Base-by-base conservation (phyloP, 139 green algal genomes). In the Micractinium sp. region DNA sequence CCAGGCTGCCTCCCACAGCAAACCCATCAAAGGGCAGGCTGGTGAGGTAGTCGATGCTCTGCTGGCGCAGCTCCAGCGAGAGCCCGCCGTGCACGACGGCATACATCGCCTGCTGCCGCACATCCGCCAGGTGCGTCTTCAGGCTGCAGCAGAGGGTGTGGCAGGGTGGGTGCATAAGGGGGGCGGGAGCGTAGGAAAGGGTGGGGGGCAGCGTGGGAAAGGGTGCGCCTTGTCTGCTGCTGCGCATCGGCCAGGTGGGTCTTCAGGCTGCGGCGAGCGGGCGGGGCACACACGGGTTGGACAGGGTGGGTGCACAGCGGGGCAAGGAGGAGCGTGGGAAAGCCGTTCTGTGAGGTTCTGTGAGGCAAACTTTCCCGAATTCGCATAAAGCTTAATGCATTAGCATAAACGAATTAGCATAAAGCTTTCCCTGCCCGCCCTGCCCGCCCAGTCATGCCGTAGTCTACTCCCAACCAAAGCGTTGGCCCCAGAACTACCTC, bases 81-180 rank as follows among this genome's bases (percentile, higher is more conserved):
- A 92, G 81, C 1, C 93, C 93, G 36, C 93, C 93, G 74, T 95
- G 93, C 63, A 94, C 79, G 2, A 95, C 90, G 4, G 81, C 93
- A 60, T 93, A 94, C 92, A 94, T 94, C n/a, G 92, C 92, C 86
- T 95, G 93, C 80, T 91, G 89, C 39, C 82, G 84, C 61, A 89
- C 74, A 71, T 94, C 85, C 27, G 31, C 73, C 56, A 94, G 80
- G 89, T 95, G 93, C 22, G 88, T 84, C 73, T 66, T 67, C 61
- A 94, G 75, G 36, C 85, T 91, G 88, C 63, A 9, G 47, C 47
- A 56, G 47, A n/a, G 23, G 29, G 47, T 22, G 47, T 31, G 7
- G 39, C 39, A 84, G 16, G 63, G 22, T 78, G 14, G 73, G 31
- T 35, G n/a, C 73, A 4, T 35, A n/a, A 39, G 12, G 31, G 12